Percentiles rank a stretch among this genome's conserved stretches.
Evolutionary conservation across 768 basidiomycete genomes (phyloP).

Genomic region (Naganishia kalamii): DNA sequence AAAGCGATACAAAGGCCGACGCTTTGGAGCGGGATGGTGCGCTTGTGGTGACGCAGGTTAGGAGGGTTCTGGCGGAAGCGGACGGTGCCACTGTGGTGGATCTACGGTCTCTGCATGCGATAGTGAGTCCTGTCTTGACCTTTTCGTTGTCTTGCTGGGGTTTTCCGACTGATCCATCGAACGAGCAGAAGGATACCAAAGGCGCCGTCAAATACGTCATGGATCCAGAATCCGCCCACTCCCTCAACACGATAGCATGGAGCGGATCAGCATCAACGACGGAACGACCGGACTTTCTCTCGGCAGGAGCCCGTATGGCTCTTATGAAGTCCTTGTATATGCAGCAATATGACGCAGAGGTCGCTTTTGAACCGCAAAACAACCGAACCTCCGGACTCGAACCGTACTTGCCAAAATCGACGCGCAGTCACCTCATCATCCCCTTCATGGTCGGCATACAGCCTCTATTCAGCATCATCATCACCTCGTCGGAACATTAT

Average conservation of each 20-base stretch:
- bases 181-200: background rate
- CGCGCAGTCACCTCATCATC: constrained; percentile 25
- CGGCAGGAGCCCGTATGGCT: background rate
- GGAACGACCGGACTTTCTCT: background rate
- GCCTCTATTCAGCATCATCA: constrained; percentile 30
- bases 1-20: background rate
- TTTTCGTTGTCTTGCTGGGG: background rate
- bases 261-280: background rate
- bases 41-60: constrained; percentile 6
- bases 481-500: constrained; percentile 11
- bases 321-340: background rate
- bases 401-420: constrained; percentile 18
- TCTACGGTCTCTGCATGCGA: constrained; percentile 3
- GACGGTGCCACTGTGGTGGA: constrained; percentile 13
- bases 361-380: background rate
- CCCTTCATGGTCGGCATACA: constrained; percentile 27
- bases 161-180: background rate
- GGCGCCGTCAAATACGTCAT: background rate
- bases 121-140: background rate
- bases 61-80: constrained; percentile 3
- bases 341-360: background rate
- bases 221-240: background rate
- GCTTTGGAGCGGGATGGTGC: background rate
- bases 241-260: background rate
- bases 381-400: constrained; percentile 27